A percentile compares a stretch with the other conserved stretches of the same genome.
These are phyloP conservation scores for Daldinia eschscholtzii DNA, from an alignment of 2,329 filamentous ascomycete genomes.

Conservation along the genomic window DNA sequence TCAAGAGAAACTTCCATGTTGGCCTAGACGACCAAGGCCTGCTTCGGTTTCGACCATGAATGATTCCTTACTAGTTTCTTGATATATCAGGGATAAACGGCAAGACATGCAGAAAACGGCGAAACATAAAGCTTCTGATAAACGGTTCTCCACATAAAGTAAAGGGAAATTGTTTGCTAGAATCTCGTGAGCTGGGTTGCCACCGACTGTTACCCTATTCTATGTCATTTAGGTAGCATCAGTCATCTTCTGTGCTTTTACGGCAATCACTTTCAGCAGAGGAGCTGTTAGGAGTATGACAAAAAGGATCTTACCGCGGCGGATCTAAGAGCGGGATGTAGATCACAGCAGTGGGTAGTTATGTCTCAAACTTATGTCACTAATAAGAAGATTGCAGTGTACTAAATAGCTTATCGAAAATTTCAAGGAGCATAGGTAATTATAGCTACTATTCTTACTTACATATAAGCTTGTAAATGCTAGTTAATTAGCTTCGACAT, in stretches of 20 bases:
- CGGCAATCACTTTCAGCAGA: slow-evolving; percentile 24
- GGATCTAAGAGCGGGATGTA: slow-evolving; percentile 29
- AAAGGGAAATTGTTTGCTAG: slow-evolving; percentile 14
- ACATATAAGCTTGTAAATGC: neutral
- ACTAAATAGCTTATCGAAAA: slow-evolving; percentile 11
- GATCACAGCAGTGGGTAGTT: neutral
- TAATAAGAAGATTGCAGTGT: neutral
- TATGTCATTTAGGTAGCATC: slow-evolving; percentile 5
- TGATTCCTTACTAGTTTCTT: slow-evolving; percentile 21
- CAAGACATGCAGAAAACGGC: slow-evolving; percentile 39
- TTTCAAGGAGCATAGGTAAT: neutral
- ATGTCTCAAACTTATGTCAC: neutral
- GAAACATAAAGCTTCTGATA: slow-evolving; percentile 20
- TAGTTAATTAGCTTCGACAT: neutral
- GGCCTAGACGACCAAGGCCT: slow-evolving; percentile 24
- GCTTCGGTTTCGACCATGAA: slow-evolving; percentile 15
- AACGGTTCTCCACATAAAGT: slow-evolving; percentile 17
- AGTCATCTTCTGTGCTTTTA: slow-evolving; percentile 8
- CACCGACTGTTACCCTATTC: slow-evolving; percentile 9
- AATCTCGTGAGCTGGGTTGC: slow-evolving; percentile 1
- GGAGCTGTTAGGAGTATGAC: slow-evolving; percentile 21
- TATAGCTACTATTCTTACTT: too few relatives aligned
- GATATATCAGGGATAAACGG: neutral
- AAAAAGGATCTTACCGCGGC: slow-evolving; percentile 34
- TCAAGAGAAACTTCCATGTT: slow-evolving; percentile 19